Conservation (phyloP, 2,329 filamentous ascomycete genomes). For the Thelonectria discophora region DNA sequence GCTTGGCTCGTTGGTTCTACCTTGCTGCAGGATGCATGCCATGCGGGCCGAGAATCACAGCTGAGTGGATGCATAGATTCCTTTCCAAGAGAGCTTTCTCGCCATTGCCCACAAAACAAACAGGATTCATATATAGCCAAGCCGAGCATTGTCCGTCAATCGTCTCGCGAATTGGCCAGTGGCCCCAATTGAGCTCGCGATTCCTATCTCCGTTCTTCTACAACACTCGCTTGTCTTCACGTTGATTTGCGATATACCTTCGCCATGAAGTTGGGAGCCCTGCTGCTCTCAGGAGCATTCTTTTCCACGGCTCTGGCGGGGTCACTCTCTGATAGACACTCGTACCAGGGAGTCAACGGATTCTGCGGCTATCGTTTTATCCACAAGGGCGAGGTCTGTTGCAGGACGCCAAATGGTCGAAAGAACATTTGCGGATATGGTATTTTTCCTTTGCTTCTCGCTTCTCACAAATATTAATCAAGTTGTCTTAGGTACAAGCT, state of each 20-base stretch:
- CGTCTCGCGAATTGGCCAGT: neutral
- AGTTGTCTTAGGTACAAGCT: neutral
- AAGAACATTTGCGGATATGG: constrained; percentile 10
- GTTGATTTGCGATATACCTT: neutral
- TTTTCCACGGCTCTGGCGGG: constrained; percentile 6
- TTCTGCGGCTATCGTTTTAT: constrained; percentile 9
- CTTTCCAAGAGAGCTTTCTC: neutral
- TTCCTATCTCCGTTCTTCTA: neutral
- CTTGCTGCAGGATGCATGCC: neutral
- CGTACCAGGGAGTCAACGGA: neutral
- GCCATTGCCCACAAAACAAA: neutral
- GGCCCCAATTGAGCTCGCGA: neutral
- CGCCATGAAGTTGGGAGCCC: constrained; percentile 15
- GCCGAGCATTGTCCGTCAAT: neutral
- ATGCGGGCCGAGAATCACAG: neutral
- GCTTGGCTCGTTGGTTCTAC: neutral
- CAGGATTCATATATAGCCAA: constrained; percentile 11
- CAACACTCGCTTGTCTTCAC: neutral
- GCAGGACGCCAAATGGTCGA: neutral
- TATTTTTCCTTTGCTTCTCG: neutral
- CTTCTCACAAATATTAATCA: neutral
- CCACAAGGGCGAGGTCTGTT: constrained; percentile 4
- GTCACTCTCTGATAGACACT: neutral
- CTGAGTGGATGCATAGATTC: neutral
- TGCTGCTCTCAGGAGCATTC: constrained; percentile 14